Percentiles rank a stretch among this genome's conserved stretches.
phyloP scores from a whole-genome alignment of 768 basidiomycete species.

The Fistulinella prunicolor region DNA sequence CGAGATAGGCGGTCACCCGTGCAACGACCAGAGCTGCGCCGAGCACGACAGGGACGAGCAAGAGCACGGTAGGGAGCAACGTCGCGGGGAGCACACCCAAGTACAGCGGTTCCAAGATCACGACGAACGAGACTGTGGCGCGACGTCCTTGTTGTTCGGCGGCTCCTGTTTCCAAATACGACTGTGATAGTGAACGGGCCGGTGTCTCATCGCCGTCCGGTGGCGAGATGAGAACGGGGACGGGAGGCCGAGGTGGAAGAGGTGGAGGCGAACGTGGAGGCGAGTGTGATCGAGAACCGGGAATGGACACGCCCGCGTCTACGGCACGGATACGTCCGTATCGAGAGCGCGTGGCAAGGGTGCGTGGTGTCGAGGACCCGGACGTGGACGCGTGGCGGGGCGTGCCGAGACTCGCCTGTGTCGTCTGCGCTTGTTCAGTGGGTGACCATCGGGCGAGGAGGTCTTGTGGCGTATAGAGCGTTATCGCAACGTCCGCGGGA shows the following conservation, averaged over 20 bases:
- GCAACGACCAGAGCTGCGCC: constrained; percentile 21
- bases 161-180: background rate
- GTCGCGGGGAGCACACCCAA: constrained; percentile 59
- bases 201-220: constrained; percentile 1
- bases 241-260: background rate
- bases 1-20: constrained; percentile 19
- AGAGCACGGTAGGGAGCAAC: constrained; percentile 34
- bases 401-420: no score
- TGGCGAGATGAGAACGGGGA: background rate
- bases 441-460: constrained; percentile 15
- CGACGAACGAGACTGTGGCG: constrained; percentile 50
- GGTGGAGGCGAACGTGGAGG: background rate
- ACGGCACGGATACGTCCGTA: constrained; percentile 59
- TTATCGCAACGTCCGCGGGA: constrained; percentile 44
- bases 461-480: constrained; percentile 36
- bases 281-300: constrained; percentile 18
- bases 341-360: constrained; percentile 39
- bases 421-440: no score
- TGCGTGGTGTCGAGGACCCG: constrained; percentile 1
- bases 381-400: background rate
- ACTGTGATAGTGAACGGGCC: background rate
- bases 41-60: constrained; percentile 30
- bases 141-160: no score
- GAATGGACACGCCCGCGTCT: constrained; percentile 51
- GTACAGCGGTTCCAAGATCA: constrained; percentile 58